Percentiles rank a stretch among this genome's conserved stretches.
phyloP scores from a whole-genome alignment of 1,139 yeast species.

The Kodamaea fungicola region DNA sequence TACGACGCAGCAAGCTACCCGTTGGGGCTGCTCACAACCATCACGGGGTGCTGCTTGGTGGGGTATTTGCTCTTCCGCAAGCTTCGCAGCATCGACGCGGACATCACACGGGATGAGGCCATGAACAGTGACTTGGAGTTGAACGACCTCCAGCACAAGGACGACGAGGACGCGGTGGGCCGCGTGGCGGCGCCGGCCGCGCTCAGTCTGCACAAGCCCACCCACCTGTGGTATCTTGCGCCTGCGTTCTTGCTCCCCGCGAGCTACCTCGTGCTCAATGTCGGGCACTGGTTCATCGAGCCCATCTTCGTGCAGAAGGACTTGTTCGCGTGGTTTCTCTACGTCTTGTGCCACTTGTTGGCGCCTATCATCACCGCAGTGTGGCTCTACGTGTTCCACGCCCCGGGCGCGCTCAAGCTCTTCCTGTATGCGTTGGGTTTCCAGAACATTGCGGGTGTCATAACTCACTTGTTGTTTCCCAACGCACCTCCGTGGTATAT shows the following conservation, averaged over 20 bases:
- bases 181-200: not conserved
- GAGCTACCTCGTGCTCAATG: constrained; percentile 41
- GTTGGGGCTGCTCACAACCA: constrained; percentile 4
- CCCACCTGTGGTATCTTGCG: constrained; percentile 20
- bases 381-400: constrained; percentile 63
- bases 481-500: constrained; percentile 75
- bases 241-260: constrained; percentile 28
- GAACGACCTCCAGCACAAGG: not conserved
- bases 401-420: constrained; percentile 54
- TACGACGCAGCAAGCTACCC: constrained; percentile 16
- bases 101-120: not conserved
- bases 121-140: not conserved
- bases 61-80: constrained; percentile 1
- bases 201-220: constrained; percentile 5
- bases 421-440: constrained; percentile 53
- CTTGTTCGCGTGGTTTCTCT: constrained; percentile 55
- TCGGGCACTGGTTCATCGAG: constrained; percentile 33
- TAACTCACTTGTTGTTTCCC: constrained; percentile 59
- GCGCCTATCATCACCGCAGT: constrained; percentile 62
- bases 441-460: constrained; percentile 58
- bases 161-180: not conserved
- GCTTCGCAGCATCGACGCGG: constrained; percentile 2
- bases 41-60: not conserved
- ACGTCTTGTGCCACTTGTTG: constrained; percentile 57
- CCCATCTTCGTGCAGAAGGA: constrained; percentile 39